phyloP scores from a whole-genome alignment of 345 rosid genomes.

The Eucalyptus tenuipes region DNA sequence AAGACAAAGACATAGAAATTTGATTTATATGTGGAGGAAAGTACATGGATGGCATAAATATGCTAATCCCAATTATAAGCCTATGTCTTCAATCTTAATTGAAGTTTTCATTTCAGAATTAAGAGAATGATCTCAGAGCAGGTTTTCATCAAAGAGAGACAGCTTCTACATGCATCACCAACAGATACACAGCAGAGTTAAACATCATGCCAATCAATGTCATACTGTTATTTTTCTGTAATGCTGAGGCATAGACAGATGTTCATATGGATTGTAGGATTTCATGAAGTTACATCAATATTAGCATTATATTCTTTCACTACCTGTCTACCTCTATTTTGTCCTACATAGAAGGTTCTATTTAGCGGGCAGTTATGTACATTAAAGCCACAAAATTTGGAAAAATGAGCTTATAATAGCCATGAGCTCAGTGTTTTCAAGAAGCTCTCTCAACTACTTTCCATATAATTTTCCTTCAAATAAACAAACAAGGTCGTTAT shows the following conservation, averaged over 20 bases:
- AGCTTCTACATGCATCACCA: not conserved
- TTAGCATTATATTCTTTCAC: not conserved
- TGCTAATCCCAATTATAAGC: not conserved
- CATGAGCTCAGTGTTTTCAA: not conserved
- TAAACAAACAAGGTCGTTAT: not conserved
- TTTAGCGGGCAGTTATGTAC: not conserved
- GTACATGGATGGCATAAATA: not conserved
- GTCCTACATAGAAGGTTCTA: not conserved
- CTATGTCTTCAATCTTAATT: not conserved
- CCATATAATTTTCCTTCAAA: not conserved
- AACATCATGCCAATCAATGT: not conserved
- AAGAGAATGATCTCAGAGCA: not conserved
- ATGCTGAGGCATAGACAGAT: not conserved
- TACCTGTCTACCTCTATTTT: not conserved
- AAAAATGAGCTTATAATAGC: not conserved
- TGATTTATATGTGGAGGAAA: not conserved
- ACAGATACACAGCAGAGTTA: not conserved
- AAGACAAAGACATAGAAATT: not conserved
- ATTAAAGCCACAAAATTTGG: not conserved
- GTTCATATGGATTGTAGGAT: not conserved
- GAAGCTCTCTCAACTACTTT: not conserved
- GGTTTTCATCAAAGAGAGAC: not conserved
- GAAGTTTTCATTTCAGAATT: not conserved
- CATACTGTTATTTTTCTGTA: not conserved
- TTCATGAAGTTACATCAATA: not conserved